Evolutionary conservation across 192 early-diverging fungal species (phyloP).

Genomic region (Coemansia sp.): DNA sequence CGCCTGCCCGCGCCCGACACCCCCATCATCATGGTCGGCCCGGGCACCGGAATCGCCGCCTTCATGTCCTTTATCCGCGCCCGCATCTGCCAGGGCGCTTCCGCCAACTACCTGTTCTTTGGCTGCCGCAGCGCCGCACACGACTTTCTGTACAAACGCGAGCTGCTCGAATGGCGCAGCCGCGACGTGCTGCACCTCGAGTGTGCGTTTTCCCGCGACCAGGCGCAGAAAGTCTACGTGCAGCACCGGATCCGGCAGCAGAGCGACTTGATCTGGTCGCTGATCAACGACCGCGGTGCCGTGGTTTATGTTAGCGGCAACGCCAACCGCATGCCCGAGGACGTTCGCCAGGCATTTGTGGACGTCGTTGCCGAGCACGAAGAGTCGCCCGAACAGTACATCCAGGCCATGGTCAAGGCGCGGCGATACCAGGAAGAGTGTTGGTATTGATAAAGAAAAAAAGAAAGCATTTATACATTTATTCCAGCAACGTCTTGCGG

Average conservation of each 20-base stretch:
- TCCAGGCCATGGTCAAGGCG: conserved; percentile 58
- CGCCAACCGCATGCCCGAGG: conserved; percentile 43
- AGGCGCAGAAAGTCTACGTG: conserved; percentile 34
- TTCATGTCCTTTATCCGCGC: conserved; percentile 77
- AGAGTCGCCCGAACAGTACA: conserved; percentile 4
- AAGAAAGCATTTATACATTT: not conserved
- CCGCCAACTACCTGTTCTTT: conserved; percentile 76
- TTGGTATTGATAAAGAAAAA: conserved; percentile 56
- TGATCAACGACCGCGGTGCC: conserved; percentile 58
- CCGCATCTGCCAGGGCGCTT: conserved; percentile 42
- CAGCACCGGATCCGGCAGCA: conserved; percentile 40
- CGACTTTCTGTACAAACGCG: conserved; percentile 74
- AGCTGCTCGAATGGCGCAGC: conserved; percentile 58
- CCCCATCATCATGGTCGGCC: conserved; percentile 81
- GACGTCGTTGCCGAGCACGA: conserved; percentile 13
- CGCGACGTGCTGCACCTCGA: conserved; percentile 59
- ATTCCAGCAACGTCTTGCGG: not conserved
- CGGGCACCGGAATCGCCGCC: conserved; percentile 88
- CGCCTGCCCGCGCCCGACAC: conserved; percentile 53
- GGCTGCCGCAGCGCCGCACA: conserved; percentile 69
- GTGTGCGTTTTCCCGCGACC: conserved; percentile 88
- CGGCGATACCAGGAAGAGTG: conserved; percentile 83
- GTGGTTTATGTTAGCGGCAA: conserved; percentile 71
- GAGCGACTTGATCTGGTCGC: conserved; percentile 58
- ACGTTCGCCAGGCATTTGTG: conserved; percentile 32